Conservation (phyloP, 2,329 filamentous ascomycete species). For the Botrytis deweyae region DNA sequence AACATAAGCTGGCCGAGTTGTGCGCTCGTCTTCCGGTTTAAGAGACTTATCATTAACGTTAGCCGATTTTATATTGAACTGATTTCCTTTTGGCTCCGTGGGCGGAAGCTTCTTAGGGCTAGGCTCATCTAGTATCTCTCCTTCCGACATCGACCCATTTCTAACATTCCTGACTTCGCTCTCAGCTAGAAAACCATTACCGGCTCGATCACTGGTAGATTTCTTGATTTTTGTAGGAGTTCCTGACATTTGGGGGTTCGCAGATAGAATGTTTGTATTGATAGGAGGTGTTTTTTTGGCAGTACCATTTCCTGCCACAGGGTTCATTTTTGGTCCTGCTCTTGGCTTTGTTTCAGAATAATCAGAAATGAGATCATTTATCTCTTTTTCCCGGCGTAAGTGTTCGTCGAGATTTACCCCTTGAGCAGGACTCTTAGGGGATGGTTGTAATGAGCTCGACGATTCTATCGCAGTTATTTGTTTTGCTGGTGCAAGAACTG, state of each 20-base stretch:
- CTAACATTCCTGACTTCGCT: conserved; percentile 26
- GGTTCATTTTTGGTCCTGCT: conserved; percentile 26
- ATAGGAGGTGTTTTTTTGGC: neutral
- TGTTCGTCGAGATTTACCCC: conserved; percentile 12
- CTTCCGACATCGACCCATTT: conserved; percentile 33
- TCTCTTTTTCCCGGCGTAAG: conserved; percentile 30
- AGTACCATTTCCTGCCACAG: conserved; percentile 19
- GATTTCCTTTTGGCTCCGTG: conserved; percentile 29
- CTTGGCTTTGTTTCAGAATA: conserved; percentile 31
- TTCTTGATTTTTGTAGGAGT: conserved; percentile 29
- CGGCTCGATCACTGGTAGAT: conserved; percentile 23
- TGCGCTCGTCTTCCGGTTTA: conserved; percentile 25
- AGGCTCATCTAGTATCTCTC: conserved; percentile 39
- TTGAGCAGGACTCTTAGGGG: conserved; percentile 26
- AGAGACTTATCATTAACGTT: conserved; percentile 28
- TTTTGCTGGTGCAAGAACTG: conserved; percentile 21
- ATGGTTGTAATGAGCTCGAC: conserved; percentile 27
- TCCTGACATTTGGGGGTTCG: conserved; percentile 31
- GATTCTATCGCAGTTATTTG: conserved; percentile 19
- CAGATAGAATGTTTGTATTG: conserved; percentile 14
- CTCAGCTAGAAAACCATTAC: conserved; percentile 23
- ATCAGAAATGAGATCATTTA: conserved; percentile 36
- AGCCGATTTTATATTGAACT: conserved; percentile 22
- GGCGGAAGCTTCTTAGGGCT: conserved; percentile 25
- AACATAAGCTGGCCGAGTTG: conserved; percentile 20